Evolutionary conservation across 2,329 filamentous ascomycete species (phyloP).

Genomic region (Penicillium rolfsii): DNA sequence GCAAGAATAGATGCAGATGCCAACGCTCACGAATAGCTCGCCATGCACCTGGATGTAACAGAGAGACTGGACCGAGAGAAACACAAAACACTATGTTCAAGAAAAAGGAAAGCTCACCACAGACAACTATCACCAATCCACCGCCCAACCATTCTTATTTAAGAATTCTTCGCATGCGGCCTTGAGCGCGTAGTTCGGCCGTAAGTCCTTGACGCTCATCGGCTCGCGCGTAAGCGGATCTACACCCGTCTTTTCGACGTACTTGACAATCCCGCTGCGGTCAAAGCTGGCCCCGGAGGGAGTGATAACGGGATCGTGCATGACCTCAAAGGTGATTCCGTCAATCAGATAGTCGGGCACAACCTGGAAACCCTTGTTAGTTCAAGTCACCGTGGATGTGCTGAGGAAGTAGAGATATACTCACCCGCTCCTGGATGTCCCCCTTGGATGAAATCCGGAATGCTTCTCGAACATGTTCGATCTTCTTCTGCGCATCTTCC

Average conservation of each 20-base stretch:
- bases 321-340: slow-evolving; percentile 54
- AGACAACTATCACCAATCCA: slow-evolving; percentile 68
- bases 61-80: background rate
- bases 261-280: slow-evolving; percentile 79
- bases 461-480: slow-evolving; percentile 49
- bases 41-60: slow-evolving; percentile 21
- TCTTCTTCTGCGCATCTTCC: slow-evolving; percentile 53
- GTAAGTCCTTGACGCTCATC: slow-evolving; percentile 68
- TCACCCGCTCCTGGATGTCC: slow-evolving; percentile 49
- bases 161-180: slow-evolving; percentile 85
- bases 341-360: slow-evolving; percentile 55
- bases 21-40: slow-evolving; percentile 19
- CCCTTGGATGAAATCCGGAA: slow-evolving; percentile 48
- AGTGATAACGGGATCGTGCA: slow-evolving; percentile 56
- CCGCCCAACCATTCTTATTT: slow-evolving; percentile 85
- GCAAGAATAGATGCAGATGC: slow-evolving; percentile 6
- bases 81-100: background rate
- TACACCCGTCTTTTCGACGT: slow-evolving; percentile 72
- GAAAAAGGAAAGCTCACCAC: background rate
- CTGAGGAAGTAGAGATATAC: slow-evolving; percentile 16
- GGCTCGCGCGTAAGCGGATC: slow-evolving; percentile 86
- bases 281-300: slow-evolving; percentile 92
- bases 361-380: slow-evolving; percentile 33
- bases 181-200: slow-evolving; percentile 79
- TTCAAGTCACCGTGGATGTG: background rate